phyloP scores from a whole-genome alignment of 495 filamentous ascomycete genomes.

The Aspergillus wentii region DNA sequence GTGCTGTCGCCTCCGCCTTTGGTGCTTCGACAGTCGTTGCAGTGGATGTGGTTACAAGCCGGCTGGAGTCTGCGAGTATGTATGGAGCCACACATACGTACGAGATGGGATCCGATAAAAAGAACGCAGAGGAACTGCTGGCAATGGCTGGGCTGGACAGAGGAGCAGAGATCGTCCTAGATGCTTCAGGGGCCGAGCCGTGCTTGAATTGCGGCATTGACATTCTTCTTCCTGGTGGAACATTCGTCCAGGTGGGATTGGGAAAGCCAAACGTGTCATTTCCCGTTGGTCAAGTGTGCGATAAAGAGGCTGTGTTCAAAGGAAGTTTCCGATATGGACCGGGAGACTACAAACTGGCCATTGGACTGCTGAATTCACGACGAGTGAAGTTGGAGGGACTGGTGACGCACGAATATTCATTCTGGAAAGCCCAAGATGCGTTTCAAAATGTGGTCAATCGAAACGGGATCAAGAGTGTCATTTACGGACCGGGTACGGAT shows the following conservation, averaged over 20 bases:
- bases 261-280: constrained; percentile 70
- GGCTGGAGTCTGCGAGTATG: constrained; percentile 62
- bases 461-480: constrained; percentile 26
- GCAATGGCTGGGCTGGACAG: constrained; percentile 28
- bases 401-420: constrained; percentile 46
- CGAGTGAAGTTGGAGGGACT: constrained; percentile 67
- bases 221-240: constrained; percentile 63
- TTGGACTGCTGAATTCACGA: constrained; percentile 60
- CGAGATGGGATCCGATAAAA: constrained; percentile 39
- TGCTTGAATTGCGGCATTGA: constrained; percentile 69
- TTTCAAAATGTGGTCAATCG: constrained; percentile 17
- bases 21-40: constrained; percentile 67
- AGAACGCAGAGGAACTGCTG: constrained; percentile 56
- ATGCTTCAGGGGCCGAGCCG: constrained; percentile 72
- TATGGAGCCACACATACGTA: constrained; percentile 67
- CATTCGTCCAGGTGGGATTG: constrained; percentile 81
- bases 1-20: constrained; percentile 69
- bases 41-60: constrained; percentile 66
- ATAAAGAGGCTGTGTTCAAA: constrained; percentile 74
- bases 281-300: constrained; percentile 74
- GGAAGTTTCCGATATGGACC: constrained; percentile 77
- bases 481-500: constrained; percentile 23
- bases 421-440: constrained; percentile 13
- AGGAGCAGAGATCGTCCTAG: constrained; percentile 70
- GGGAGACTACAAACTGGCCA: constrained; percentile 72